These are phyloP conservation scores for Yamadazyma dushanensis DNA, from an alignment of 1,139 yeast genomes.

Conservation along the genomic window DNA sequence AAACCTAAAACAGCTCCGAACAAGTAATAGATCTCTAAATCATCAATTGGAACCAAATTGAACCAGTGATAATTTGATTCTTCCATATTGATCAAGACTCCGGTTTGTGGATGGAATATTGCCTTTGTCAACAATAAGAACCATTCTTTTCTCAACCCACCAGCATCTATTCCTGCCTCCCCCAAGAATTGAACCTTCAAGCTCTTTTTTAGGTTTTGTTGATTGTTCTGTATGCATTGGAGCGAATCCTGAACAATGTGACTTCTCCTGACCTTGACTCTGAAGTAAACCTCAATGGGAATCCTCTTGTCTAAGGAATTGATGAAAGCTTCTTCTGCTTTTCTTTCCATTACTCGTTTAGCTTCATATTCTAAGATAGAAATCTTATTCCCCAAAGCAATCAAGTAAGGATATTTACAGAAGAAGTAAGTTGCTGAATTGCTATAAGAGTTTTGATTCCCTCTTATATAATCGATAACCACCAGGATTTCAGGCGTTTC, in stretches of 20 bases:
- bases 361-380: conserved; percentile 82
- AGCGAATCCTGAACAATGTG: conserved; percentile 75
- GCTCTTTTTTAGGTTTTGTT: conserved; percentile 68
- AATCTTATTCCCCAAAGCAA: conserved; percentile 82
- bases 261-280: conserved; percentile 66
- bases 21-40: conserved; percentile 61
- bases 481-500: conserved; percentile 33
- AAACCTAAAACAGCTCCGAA: conserved; percentile 86
- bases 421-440: conserved; percentile 48
- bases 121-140: conserved; percentile 70
- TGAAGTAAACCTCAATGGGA: conserved; percentile 65
- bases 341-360: conserved; percentile 75
- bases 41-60: conserved; percentile 45
- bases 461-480: conserved; percentile 50
- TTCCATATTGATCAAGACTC: conserved; percentile 60
- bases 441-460: conserved; percentile 27
- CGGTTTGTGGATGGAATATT: conserved; percentile 65
- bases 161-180: conserved; percentile 96
- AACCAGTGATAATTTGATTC: conserved; percentile 83
- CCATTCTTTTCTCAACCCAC: conserved; percentile 94
- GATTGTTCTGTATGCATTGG: conserved; percentile 57
- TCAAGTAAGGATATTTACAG: conserved; percentile 80
- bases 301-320: conserved; percentile 64
- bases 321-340: conserved; percentile 88
- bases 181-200: conserved; percentile 74